phyloP scores from a whole-genome alignment of 768 basidiomycete species.

The Floccularia luteovirens region DNA sequence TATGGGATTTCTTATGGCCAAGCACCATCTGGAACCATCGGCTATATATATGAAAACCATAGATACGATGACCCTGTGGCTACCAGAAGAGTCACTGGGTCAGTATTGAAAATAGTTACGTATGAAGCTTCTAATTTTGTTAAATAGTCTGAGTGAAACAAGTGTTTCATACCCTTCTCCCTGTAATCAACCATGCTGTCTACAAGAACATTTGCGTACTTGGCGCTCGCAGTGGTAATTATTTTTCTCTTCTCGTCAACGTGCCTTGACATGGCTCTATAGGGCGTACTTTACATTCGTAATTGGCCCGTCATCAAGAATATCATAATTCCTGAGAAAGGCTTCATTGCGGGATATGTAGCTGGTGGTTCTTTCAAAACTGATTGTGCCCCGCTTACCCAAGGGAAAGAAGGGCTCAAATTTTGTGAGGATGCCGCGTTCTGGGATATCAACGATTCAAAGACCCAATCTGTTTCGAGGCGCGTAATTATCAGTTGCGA shows the following conservation, averaged over 20 bases:
- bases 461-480: constrained; percentile 31
- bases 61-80: too few relatives aligned
- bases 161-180: too few relatives aligned
- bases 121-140: too few relatives aligned
- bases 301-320: constrained; percentile 33
- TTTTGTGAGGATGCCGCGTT: constrained; percentile 62
- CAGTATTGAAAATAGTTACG: too few relatives aligned
- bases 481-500: constrained; percentile 47
- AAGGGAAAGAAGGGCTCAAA: constrained; percentile 27
- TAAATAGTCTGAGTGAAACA: too few relatives aligned
- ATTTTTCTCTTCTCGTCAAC: too few relatives aligned
- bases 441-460: constrained; percentile 48
- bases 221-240: not conserved
- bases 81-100: too few relatives aligned
- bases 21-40: too few relatives aligned
- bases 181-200: too few relatives aligned
- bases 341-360: constrained; percentile 44
- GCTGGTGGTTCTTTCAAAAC: constrained; percentile 37
- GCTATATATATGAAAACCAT: too few relatives aligned
- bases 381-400: constrained; percentile 34
- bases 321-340: constrained; percentile 29
- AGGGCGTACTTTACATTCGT: constrained; percentile 40
- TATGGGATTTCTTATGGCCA: too few relatives aligned
- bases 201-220: not conserved
- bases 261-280: too few relatives aligned